These are phyloP conservation scores for Pseudonitzschia pungens DNA, from an alignment of 108 stramenopile genomes.

Conservation along the genomic window DNA sequence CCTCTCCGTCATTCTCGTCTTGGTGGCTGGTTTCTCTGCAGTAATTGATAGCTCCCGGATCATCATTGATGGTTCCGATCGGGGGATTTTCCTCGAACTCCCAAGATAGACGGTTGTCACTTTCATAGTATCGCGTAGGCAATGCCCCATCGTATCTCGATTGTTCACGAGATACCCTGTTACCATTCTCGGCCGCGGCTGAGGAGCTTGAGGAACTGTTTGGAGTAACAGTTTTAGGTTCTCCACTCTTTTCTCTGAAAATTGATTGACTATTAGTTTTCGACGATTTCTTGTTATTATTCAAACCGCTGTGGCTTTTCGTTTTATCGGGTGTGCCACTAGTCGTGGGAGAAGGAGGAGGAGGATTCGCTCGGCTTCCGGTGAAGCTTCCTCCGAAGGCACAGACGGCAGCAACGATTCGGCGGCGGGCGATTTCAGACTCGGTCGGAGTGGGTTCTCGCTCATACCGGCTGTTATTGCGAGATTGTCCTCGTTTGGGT, in stretches of 20 bases:
- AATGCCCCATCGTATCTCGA: conserved; percentile 60
- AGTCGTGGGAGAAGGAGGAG: not conserved
- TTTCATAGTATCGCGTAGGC: conserved; percentile 74
- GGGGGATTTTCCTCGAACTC: conserved; percentile 78
- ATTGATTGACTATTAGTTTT: conserved; percentile 30
- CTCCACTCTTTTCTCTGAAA: conserved; percentile 43
- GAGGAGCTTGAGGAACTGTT: conserved; percentile 15
- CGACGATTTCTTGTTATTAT: conserved; percentile 8
- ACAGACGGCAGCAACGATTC: conserved; percentile 71
- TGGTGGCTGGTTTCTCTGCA: conserved; percentile 2
- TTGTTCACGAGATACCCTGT: conserved; percentile 19
- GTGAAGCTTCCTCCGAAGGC: conserved; percentile 69
- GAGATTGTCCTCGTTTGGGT: conserved; percentile 29
- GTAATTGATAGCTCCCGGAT: not conserved
- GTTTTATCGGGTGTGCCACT: not conserved
- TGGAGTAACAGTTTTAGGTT: conserved; percentile 43
- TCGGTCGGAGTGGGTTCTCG: conserved; percentile 41
- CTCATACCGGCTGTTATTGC: conserved; percentile 14
- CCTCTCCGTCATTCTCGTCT: conserved; percentile 19
- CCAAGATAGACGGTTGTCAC: conserved; percentile 80
- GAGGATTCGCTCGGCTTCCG: conserved; percentile 16
- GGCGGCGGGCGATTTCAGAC: conserved; percentile 51
- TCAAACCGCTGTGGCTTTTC: no score
- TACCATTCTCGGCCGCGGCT: conserved; percentile 24
- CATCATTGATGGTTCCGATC: conserved; percentile 46